phyloP scores from a whole-genome alignment of 2,329 filamentous ascomycete genomes.

The Scolecobasidium constrictum region DNA sequence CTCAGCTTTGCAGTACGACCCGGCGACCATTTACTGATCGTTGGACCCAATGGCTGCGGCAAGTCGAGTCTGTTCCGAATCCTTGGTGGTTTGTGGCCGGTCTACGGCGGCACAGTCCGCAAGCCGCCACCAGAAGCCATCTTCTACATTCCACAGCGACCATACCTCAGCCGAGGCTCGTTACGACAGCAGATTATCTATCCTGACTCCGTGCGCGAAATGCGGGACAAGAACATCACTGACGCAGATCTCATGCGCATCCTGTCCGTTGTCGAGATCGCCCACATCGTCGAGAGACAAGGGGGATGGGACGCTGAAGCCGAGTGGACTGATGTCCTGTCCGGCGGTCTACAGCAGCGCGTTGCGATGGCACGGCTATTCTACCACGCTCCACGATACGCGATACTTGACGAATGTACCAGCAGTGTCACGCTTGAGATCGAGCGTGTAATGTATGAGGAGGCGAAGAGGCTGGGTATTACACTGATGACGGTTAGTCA shows the following conservation, averaged over 20 bases:
- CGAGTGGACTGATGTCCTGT: slow-evolving; percentile 92
- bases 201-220: slow-evolving; percentile 77
- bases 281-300: slow-evolving; percentile 67
- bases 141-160: slow-evolving; percentile 95
- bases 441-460: slow-evolving; percentile 94
- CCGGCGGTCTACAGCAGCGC: slow-evolving; percentile 85
- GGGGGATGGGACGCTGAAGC: slow-evolving; percentile 87
- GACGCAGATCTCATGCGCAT: slow-evolving; percentile 72
- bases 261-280: slow-evolving; percentile 69
- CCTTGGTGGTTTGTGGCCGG: slow-evolving; percentile 90
- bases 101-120: slow-evolving; percentile 86
- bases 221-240: slow-evolving; percentile 73
- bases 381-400: slow-evolving; percentile 86
- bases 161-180: slow-evolving; percentile 82
- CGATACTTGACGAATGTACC: slow-evolving; percentile 95
- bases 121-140: slow-evolving; percentile 90
- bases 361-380: slow-evolving; percentile 94
- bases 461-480: slow-evolving; percentile 80
- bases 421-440: slow-evolving; percentile 90
- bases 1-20: slow-evolving; percentile 79
- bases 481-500: slow-evolving; percentile 97
- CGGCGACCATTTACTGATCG: slow-evolving; percentile 84
- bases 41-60: slow-evolving; percentile 93
- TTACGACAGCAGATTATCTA: slow-evolving; percentile 97
- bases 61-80: slow-evolving; percentile 96